Conservation (phyloP, 202 grass and related monocot genomes). For the Carex sylvatica region DNA sequence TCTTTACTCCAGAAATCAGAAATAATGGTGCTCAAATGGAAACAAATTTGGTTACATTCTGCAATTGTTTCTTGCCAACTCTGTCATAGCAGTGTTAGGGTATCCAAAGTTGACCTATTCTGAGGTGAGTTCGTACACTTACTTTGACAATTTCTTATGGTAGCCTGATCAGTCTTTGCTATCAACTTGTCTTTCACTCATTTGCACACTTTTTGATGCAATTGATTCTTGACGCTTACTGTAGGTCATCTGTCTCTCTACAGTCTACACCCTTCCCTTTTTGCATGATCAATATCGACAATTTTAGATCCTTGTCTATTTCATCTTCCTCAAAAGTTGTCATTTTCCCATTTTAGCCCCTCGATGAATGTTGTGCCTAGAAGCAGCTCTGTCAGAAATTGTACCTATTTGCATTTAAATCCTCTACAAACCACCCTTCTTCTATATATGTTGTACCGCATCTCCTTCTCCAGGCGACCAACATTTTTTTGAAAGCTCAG, state of each 20-base stretch:
- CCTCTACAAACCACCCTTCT: slow-evolving; percentile 15
- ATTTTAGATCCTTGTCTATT: neutral
- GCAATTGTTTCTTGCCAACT: neutral
- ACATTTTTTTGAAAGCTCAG: slow-evolving; percentile 49
- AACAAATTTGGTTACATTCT: neutral
- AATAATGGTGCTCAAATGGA: slow-evolving; percentile 12
- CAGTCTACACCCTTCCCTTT: slow-evolving; percentile 27
- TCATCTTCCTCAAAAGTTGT: slow-evolving; percentile 1
- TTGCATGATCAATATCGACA: slow-evolving; percentile 8
- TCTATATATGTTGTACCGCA: neutral
- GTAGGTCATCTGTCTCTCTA: slow-evolving; percentile 34
- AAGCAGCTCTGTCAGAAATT: neutral
- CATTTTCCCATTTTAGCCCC: slow-evolving; percentile 30
- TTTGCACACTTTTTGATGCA: slow-evolving; percentile 31
- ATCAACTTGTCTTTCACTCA: slow-evolving; percentile 29
- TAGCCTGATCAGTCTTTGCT: slow-evolving; percentile 28
- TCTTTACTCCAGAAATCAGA: neutral
- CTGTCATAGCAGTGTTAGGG: slow-evolving; percentile 6
- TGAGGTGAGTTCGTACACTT: slow-evolving; percentile 22
- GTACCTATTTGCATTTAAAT: neutral
- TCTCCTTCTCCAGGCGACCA: slow-evolving; percentile 22
- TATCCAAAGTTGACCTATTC: neutral
- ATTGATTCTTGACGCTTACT: slow-evolving; percentile 29
- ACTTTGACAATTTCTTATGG: slow-evolving; percentile 47
- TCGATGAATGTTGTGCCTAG: slow-evolving; percentile 27